These are phyloP conservation scores for Nakazawaea sp. DNA, from an alignment of 805 yeast genomes.

Conservation along the genomic window DNA sequence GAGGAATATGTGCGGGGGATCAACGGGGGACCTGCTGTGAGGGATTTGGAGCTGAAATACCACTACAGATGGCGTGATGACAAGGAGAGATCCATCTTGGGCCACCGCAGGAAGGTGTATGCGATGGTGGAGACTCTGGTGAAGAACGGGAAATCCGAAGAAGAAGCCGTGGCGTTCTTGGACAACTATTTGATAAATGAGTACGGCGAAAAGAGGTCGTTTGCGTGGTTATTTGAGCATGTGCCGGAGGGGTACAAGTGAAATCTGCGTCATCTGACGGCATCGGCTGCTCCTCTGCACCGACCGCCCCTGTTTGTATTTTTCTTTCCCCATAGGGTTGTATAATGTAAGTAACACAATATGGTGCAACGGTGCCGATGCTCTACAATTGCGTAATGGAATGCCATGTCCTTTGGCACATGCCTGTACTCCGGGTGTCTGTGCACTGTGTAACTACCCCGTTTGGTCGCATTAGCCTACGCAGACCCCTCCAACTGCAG, in stretches of 20 bases:
- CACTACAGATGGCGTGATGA: slow-evolving; percentile 48
- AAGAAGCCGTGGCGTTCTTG: slow-evolving; percentile 24
- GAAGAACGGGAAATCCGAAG: slow-evolving; percentile 23
- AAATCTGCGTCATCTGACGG: too few species aligned
- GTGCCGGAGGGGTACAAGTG: slow-evolving; percentile 19
- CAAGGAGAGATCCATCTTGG: slow-evolving; percentile 45
- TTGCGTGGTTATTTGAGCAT: slow-evolving; percentile 24
- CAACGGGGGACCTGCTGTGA: slow-evolving; percentile 45
- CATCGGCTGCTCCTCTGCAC: too few species aligned
- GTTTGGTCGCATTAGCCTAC: too few species aligned
- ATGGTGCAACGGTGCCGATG: too few species aligned
- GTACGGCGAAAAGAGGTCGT: slow-evolving; percentile 21
- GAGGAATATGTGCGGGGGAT: slow-evolving; percentile 46
- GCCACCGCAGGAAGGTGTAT: slow-evolving; percentile 45
- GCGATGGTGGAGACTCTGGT: slow-evolving; percentile 39
- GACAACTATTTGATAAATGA: slow-evolving; percentile 23
- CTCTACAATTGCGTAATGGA: too few species aligned
- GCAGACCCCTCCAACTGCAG: too few species aligned
- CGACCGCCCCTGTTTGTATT: too few species aligned
- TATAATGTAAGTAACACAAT: too few species aligned
- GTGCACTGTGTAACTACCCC: too few species aligned
- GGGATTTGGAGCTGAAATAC: slow-evolving; percentile 38
- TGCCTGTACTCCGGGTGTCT: too few species aligned
- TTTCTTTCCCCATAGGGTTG: too few species aligned
- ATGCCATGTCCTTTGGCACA: too few species aligned